Conservation (phyloP, 371 early-diverging fungal species). For the Zancudomyces culisetae region DNA sequence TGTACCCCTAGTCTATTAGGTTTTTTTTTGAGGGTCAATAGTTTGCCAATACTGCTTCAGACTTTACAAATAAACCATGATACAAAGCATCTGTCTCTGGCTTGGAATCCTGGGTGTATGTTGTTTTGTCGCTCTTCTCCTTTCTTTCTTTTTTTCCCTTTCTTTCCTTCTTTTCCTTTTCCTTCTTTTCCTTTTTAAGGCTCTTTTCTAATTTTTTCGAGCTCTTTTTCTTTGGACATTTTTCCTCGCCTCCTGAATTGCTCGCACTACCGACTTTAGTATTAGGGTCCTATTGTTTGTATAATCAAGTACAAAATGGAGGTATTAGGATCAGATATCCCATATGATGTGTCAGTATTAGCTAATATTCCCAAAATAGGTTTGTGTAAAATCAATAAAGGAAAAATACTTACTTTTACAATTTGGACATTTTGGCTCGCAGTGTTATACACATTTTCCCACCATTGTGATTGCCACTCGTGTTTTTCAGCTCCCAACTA, state of each 20-base stretch:
- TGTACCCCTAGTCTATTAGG: constrained; percentile 15
- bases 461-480: constrained; percentile 81
- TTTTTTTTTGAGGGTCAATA: background rate
- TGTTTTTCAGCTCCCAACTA: constrained; percentile 26
- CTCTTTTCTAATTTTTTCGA: background rate
- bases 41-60: constrained; percentile 1
- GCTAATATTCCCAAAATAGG: background rate
- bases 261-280: no score
- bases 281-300: no score
- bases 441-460: constrained; percentile 89
- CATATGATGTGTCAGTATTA: no score
- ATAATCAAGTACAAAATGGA: no score
- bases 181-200: background rate
- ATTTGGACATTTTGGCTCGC: constrained; percentile 11
- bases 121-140: constrained; percentile 1
- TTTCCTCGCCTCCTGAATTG: background rate
- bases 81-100: constrained; percentile 22
- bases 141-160: constrained; percentile 6
- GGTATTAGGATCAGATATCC: no score
- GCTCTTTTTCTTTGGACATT: background rate
- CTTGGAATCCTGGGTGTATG: background rate
- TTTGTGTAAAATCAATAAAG: background rate
- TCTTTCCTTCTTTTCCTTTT: background rate
- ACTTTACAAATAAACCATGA: constrained; percentile 51
- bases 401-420: background rate